A percentile compares a stretch with the other conserved stretches of the same genome.
Conservation (phyloP, 2,329 filamentous ascomycete genomes). For the Ilyonectria destructans region DNA sequence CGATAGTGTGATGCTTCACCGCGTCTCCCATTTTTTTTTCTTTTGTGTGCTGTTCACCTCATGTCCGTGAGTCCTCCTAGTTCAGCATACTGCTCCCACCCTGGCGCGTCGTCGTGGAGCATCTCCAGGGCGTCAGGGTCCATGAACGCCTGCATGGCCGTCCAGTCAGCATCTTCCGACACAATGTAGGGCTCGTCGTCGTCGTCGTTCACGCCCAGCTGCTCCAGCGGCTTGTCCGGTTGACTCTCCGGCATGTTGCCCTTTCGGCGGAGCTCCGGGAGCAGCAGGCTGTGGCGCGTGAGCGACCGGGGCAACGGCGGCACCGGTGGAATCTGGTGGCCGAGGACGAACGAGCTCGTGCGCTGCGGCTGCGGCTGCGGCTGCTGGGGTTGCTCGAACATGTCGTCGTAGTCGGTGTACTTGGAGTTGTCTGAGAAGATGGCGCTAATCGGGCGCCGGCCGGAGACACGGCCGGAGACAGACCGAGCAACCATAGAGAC, state of each 20-base stretch:
- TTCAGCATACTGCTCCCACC: constrained; percentile 65
- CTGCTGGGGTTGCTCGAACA: constrained; percentile 34
- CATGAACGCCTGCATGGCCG: constrained; percentile 57
- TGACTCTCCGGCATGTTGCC: constrained; percentile 34
- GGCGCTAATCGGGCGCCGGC: constrained; percentile 49
- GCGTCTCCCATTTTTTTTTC: not conserved
- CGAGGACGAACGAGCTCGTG: constrained; percentile 22
- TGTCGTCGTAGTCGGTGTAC: constrained; percentile 48
- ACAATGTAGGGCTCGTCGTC: constrained; percentile 49
- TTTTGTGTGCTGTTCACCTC: constrained; percentile 43
- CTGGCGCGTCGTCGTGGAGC: constrained; percentile 50
- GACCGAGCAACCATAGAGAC: constrained; percentile 48
- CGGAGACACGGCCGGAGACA: constrained; percentile 46
- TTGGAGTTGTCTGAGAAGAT: constrained; percentile 49
- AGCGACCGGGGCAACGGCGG: constrained; percentile 26
- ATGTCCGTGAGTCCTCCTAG: constrained; percentile 63
- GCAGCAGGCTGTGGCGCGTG: constrained; percentile 45
- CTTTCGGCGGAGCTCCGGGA: constrained; percentile 38
- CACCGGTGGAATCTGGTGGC: constrained; percentile 11
- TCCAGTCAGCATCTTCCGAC: constrained; percentile 55
- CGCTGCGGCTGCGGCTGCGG: constrained; percentile 36
- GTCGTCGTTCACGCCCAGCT: constrained; percentile 27
- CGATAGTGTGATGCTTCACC: constrained; percentile 1
- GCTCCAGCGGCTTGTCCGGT: not conserved
- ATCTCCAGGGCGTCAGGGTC: constrained; percentile 42